These are phyloP conservation scores for Closterium sp. DNA, from an alignment of 139 green algal genomes.

Conservation along the genomic window DNA sequence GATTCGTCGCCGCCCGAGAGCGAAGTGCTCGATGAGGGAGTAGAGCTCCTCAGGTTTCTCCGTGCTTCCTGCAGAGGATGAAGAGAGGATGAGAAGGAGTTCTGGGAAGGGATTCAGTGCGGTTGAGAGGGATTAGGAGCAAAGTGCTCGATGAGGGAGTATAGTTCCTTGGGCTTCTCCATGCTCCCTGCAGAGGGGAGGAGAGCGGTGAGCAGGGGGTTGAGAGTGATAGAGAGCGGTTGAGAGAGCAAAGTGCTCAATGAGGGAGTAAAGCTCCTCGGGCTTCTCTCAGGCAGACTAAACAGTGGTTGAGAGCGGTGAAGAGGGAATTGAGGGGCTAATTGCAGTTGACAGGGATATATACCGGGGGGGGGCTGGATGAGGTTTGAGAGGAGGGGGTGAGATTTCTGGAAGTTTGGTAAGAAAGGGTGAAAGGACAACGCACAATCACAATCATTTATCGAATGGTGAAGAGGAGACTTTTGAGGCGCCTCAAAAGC, in stretches of 20 bases:
- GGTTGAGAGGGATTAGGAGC: background rate
- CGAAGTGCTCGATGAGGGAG: slow-evolving; percentile 78
- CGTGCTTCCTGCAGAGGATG: slow-evolving; percentile 53
- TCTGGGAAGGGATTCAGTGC: background rate
- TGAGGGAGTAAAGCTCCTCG: slow-evolving; percentile 79
- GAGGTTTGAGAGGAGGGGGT: no score
- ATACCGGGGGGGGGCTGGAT: no score
- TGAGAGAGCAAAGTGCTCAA: slow-evolving; percentile 68
- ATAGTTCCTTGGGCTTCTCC: slow-evolving; percentile 76
- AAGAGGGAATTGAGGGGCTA: slow-evolving; percentile 27
- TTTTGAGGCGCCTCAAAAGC: no score
- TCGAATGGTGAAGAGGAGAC: no score
- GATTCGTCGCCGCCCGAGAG: slow-evolving; percentile 60
- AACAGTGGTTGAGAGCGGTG: no score
- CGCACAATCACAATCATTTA: no score
- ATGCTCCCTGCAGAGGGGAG: slow-evolving; percentile 51
- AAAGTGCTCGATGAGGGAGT: slow-evolving; percentile 81
- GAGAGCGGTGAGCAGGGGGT: background rate
- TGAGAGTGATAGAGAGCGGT: no score
- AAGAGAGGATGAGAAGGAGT: no score
- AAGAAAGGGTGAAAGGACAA: no score
- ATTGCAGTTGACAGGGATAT: slow-evolving; percentile 42
- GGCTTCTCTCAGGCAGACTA: slow-evolving; percentile 67
- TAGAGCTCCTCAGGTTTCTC: slow-evolving; percentile 82
- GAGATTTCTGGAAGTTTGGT: no score